Percentiles rank a stretch among this genome's conserved stretches.
phyloP scores from a whole-genome alignment of 495 filamentous ascomycete genomes.

The Aspergillus homomorphus region DNA sequence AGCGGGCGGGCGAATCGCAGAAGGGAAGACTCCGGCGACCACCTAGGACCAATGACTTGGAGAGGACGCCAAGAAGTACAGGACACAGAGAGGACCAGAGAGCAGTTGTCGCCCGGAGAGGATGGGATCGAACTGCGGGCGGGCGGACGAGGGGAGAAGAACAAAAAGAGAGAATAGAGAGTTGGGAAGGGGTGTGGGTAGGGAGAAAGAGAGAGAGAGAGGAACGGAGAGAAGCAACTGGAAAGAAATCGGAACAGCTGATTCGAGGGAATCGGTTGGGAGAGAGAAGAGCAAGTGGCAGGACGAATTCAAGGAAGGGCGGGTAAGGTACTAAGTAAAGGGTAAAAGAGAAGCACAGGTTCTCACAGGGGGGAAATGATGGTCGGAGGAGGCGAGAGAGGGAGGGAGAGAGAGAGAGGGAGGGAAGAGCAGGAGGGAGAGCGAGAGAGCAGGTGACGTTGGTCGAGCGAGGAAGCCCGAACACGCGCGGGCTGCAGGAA shows the following conservation, averaged over 20 bases:
- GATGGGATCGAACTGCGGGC: constrained; percentile 9
- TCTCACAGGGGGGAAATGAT: constrained; percentile 16
- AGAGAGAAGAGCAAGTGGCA: constrained; percentile 16
- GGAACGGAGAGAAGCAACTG: constrained; percentile 9
- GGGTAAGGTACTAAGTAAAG: constrained; percentile 16
- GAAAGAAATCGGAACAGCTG: constrained; percentile 11
- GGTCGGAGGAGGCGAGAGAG: constrained; percentile 16
- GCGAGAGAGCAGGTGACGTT: constrained; percentile 33
- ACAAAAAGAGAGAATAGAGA: constrained; percentile 9
- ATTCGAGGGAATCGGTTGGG: constrained; percentile 10
- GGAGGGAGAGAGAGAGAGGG: constrained; percentile 14
- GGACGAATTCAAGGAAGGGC: constrained; percentile 16
- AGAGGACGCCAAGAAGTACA: constrained; percentile 23
- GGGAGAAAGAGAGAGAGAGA: constrained; percentile 7
- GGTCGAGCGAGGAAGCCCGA: constrained; percentile 34
- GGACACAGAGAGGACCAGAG: constrained; percentile 18
- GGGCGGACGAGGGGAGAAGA: background rate
- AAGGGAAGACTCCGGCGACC: constrained; percentile 22
- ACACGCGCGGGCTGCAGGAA: constrained; percentile 36
- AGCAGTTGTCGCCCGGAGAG: constrained; percentile 14
- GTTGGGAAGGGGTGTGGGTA: constrained; percentile 1
- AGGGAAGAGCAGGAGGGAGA: background rate
- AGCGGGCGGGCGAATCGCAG: constrained; percentile 28
- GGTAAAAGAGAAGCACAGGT: constrained; percentile 11
- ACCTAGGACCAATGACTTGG: constrained; percentile 28